Evolutionary conservation across 495 filamentous ascomycete genomes (phyloP), one percentile per base, ranked within the genome.

Genomic region (Penicillium waksmanii): DNA sequence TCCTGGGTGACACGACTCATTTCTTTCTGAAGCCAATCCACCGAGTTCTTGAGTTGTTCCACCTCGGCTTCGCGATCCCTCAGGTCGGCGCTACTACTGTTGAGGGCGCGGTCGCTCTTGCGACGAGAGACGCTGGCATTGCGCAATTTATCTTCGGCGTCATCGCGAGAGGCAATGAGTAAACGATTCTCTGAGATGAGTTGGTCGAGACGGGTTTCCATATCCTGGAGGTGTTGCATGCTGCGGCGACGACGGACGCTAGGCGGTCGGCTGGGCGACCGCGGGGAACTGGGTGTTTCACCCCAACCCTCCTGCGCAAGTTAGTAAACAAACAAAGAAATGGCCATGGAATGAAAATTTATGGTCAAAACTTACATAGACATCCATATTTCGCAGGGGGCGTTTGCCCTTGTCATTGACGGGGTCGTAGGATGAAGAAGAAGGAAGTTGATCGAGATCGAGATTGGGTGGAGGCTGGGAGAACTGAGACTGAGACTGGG

Each of bases 191-290:
- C 92, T 0, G 90, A 85, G 42, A 87, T 78, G 50, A 96, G 77
- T 70, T 92, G 89, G 61, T 96, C 92, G 62, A 96, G 81, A 66
- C 81, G 83, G 34, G 81, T 68, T 66, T 90, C 85, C 43, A 98
- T 84, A 56, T 98, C 93, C 70, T 79, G 75, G 47, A 96, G 82
- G 51, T 98, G 86, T 76, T 97, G 95, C 88, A 97, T 91, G 81
- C 93, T 97, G 74, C 95, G 95, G 61, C 92, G 89, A 69, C 92
- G 91, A 60, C 93, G 92, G 81, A 96, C 88, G 82, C 92, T 97
- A 73, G 93, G 92, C 71, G 94, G 94, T 73, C 96, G 90, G 64
- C 92, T 96, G 52, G 95, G 95, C 65, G 96, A 98, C 70, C 87
- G 88, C 65, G 94, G 93, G 68, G 92, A 96, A 64, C 87, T 90